phyloP scores from a whole-genome alignment of 306 rosid species.

The Vigna radiata region DNA sequence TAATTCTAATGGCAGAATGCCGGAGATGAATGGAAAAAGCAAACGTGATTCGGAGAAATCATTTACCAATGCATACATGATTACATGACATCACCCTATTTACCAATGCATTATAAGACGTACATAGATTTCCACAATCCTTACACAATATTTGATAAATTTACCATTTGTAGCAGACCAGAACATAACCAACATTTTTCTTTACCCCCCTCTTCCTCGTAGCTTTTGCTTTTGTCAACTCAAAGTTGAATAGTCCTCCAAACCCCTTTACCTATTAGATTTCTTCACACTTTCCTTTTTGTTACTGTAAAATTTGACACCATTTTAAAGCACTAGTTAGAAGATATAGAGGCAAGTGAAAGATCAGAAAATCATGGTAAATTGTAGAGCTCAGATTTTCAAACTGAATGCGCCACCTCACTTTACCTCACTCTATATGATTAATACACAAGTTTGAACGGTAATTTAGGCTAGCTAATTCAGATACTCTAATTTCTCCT shows the following conservation, averaged over 20 bases:
- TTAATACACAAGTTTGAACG: not conserved
- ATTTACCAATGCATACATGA: not conserved
- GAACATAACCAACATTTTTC: slow-evolving; percentile 21
- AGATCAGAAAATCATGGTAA: not conserved
- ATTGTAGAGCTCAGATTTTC: not conserved
- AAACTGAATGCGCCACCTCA: not conserved
- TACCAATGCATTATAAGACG: slow-evolving; percentile 14
- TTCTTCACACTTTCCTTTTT: slow-evolving; percentile 45
- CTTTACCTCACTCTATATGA: slow-evolving; percentile 3
- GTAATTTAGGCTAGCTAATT: slow-evolving; percentile 5
- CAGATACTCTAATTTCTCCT: slow-evolving; percentile 7
- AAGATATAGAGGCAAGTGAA: slow-evolving; percentile 4
- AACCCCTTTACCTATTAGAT: slow-evolving; percentile 29
- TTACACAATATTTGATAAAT: not conserved
- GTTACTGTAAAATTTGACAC: slow-evolving; percentile 48
- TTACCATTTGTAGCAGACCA: slow-evolving; percentile 17
- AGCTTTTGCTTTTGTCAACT: slow-evolving; percentile 24
- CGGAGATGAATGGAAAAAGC: slow-evolving; percentile 14
- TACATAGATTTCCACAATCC: slow-evolving; percentile 32
- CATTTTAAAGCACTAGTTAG: slow-evolving; percentile 32
- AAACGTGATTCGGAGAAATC: slow-evolving; percentile 4
- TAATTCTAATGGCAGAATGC: not conserved
- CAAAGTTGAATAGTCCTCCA: slow-evolving; percentile 23
- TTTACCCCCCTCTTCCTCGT: slow-evolving; percentile 10
- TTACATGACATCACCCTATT: slow-evolving; percentile 22